Evolutionary conservation across 805 yeast species (phyloP).

Genomic region (Teunomyces funiuensis): DNA sequence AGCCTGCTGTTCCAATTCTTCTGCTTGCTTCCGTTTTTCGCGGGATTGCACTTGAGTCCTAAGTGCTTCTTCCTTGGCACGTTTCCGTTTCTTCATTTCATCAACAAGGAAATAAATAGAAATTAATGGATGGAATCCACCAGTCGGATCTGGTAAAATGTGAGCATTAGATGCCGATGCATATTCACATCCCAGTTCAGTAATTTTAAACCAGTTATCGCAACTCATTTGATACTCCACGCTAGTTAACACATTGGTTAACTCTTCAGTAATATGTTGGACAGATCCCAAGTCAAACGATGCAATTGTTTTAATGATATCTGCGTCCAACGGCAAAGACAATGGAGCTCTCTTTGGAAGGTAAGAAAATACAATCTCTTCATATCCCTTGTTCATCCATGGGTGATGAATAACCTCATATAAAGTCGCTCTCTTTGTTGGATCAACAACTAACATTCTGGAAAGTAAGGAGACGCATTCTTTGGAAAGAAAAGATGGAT

Average conservation of each 20-base stretch:
- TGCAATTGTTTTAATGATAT: conserved; percentile 72
- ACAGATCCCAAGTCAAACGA: conserved; percentile 76
- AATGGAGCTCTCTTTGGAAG: conserved; percentile 80
- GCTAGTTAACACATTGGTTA: conserved; percentile 59
- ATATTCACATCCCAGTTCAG: conserved; percentile 38
- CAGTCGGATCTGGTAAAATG: conserved; percentile 69
- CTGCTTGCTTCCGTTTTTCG: conserved; percentile 10
- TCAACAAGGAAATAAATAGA: conserved; percentile 84
- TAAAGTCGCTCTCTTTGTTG: conserved; percentile 73
- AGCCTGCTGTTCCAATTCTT: conserved; percentile 7
- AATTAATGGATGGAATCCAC: conserved; percentile 82
- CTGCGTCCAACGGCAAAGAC: conserved; percentile 61
- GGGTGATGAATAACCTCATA: conserved; percentile 83
- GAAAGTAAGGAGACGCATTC: conserved; percentile 80
- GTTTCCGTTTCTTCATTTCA: conserved; percentile 76
- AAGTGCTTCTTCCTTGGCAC: conserved; percentile 52
- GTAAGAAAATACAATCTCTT: conserved; percentile 64
- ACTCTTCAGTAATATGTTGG: conserved; percentile 53
- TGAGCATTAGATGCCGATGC: conserved; percentile 34
- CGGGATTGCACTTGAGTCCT: conserved; percentile 28
- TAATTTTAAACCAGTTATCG: conserved; percentile 57
- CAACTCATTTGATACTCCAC: conserved; percentile 63
- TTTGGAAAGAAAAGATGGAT: conserved; percentile 76
- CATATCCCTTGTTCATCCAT: conserved; percentile 92
- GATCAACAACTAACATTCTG: conserved; percentile 91